Percentiles rank a stretch among this genome's conserved stretches.
Conservation (phyloP, 306 rosid species). For the Citrullus colocynthis region DNA sequence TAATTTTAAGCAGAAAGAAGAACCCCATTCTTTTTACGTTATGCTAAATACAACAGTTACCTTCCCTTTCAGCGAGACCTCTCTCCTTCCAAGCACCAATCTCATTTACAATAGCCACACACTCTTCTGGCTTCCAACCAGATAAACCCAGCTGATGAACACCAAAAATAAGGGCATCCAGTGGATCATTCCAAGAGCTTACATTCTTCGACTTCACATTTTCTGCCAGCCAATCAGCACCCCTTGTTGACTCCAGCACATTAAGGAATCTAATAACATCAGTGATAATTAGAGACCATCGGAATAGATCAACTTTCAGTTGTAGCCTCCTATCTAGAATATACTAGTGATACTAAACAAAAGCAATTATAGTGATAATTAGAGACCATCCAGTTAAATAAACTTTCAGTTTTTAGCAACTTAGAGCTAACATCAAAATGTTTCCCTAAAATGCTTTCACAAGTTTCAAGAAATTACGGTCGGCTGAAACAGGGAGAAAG, state of each 20-base stretch:
- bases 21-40: background rate
- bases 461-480: background rate
- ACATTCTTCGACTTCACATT: constrained; percentile 49
- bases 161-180: constrained; percentile 67
- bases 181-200: constrained; percentile 71
- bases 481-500: background rate
- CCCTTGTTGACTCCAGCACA: constrained; percentile 65
- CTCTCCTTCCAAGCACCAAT: constrained; percentile 73
- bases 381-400: no score
- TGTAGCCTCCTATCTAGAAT: background rate
- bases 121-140: constrained; percentile 85
- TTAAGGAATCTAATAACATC: constrained; percentile 55
- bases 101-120: constrained; percentile 78
- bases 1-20: background rate
- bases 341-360: background rate
- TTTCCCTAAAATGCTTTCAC: background rate
- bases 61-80: constrained; percentile 80
- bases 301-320: background rate
- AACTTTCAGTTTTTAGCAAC: background rate
- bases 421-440: background rate
- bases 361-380: background rate
- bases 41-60: constrained; percentile 20
- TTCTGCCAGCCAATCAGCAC: constrained; percentile 61
- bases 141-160: constrained; percentile 69
- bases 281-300: constrained; percentile 7